Conservation (phyloP, 306 rosid species). For the Medicago truncatula region DNA sequence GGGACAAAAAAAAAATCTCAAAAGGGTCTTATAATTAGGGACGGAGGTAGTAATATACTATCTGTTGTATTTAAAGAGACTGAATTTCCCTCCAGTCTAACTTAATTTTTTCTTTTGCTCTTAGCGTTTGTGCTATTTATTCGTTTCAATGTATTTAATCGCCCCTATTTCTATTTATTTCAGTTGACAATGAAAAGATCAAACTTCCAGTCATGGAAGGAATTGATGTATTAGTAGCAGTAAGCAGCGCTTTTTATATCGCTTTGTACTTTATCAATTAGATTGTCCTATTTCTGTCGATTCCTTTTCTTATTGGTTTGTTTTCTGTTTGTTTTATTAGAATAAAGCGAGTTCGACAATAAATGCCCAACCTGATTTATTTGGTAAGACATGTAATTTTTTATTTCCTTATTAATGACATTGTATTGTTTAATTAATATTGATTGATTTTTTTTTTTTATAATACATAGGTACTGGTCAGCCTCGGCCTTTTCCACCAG, state of each 20-base stretch:
- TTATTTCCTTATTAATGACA: constrained; percentile 21
- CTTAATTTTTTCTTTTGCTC: not conserved
- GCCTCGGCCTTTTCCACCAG: constrained; percentile 48
- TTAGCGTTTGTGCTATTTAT: constrained; percentile 5
- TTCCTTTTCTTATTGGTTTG: constrained; percentile 24
- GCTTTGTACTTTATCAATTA: constrained; percentile 22
- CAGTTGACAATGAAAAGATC: constrained; percentile 70
- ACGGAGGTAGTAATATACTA: not conserved
- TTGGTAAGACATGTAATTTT: constrained; percentile 56
- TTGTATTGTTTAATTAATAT: constrained; percentile 31
- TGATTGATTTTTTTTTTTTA: constrained; percentile 35
- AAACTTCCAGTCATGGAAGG: constrained; percentile 77
- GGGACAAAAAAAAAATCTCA: too few relatives aligned
- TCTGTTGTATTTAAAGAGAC: constrained; percentile 18
- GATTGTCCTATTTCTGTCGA: constrained; percentile 14
- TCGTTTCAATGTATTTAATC: constrained; percentile 25
- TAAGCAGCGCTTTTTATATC: constrained; percentile 51
- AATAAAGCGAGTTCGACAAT: constrained; percentile 50
- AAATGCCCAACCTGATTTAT: constrained; percentile 52
- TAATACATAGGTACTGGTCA: constrained; percentile 51
- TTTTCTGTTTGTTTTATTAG: constrained; percentile 43
- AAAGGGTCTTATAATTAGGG: too few relatives aligned
- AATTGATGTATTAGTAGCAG: constrained; percentile 62
- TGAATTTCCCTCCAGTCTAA: not conserved
- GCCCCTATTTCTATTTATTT: constrained; percentile 35